Base-by-base conservation (phyloP, 371 early-diverging fungal genomes). In the Mycotypha africana region DNA sequence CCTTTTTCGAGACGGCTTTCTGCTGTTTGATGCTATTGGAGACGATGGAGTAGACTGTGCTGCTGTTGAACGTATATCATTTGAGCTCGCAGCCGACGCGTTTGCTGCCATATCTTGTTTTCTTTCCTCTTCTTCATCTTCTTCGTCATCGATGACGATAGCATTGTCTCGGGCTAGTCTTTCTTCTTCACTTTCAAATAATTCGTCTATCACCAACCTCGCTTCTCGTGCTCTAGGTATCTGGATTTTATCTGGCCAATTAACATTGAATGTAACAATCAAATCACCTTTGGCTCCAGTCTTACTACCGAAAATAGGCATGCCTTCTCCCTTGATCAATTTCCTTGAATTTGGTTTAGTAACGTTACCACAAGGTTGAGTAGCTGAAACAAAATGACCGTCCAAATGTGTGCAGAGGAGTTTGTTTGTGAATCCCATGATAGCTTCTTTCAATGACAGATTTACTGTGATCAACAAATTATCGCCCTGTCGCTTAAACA, bases 401-500 rank as follows among this genome's bases (percentile, higher is more conserved):
- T 90, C 94, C 8, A 96, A 70, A 4, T 85, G 86, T 47, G 80
- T 69, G 28, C 32, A 44, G 7, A 44, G 6, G 42, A 93, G 62
- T 0, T 61, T 61, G 2, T 65, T 63, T 48, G 76, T 77, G 24
- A 74, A 76, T 5, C 95, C 97, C n/a, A 75, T 50, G 23, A 95
- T 61, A 2, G 94, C 91, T 50, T 96, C 95, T 6, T 66, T 68
- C 4, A 98, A 72, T 0, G 74, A 58, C 17, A 98, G 59, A 9
- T 78, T 57, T 11, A 95, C 43, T 0, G 59, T 63, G 8, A 75
- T 57, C 20, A 69, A 62, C 32, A 98, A 71, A 60, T 96, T 74
- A 54, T 98, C 87, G 19, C 93, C 95, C 3, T 86, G 85, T 17
- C 98, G 86, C 45, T 70, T 87, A 69, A 91, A 95, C 1, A 65